Base-by-base conservation (phyloP, 1,284 basidiomycete genomes). In the Porodaedalea pini region DNA sequence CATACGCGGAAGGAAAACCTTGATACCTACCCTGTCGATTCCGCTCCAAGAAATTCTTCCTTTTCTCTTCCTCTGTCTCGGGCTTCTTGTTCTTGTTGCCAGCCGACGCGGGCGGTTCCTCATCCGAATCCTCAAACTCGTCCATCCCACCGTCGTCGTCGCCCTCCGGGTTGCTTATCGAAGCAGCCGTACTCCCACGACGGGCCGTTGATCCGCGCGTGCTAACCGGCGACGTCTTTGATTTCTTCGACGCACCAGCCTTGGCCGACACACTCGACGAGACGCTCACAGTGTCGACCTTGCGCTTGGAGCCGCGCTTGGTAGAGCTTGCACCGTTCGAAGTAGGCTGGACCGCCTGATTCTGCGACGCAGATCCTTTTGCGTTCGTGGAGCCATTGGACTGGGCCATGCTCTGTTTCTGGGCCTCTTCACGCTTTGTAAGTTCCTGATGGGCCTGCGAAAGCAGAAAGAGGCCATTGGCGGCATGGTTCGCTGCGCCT, bases 51-150 rank as follows among this genome's bases (percentile, higher is more conserved):
- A 97, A 97, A 73, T 96, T 98, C 71, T 83, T 85, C 43, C 94
- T 80, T 73, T 97, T 97, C 69, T 97, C 94, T 71, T 97, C 94
- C 68, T 97, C 94, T 0, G 94, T 97, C 77, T 96, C 93, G 36
- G 88, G 88, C 68, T 88, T 91, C 72, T 86, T 90, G 17, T 66
- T 60, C 65, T 56, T 69, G 63, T 61, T 66, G 65, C 47, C 64
- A 60, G 58, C 15, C 21, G 44, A 41, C 41, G 49, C 36, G 58
- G 43, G 63, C 64, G 29, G 60, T 48, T 61, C 59, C 17, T 66
- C 64, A 41, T 68, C 65, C 19, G 67, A 67, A n/a, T 61, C 62
- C 39, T 65, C 69, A 23, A 73, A 74, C 43, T 71, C 71, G 0
- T 77, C 74, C 6, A 25, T 15, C 31, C 45, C 45, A 0, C 79